Base-by-base conservation (phyloP, 1,139 yeast genomes). In the Protomyces macrosporus region DNA sequence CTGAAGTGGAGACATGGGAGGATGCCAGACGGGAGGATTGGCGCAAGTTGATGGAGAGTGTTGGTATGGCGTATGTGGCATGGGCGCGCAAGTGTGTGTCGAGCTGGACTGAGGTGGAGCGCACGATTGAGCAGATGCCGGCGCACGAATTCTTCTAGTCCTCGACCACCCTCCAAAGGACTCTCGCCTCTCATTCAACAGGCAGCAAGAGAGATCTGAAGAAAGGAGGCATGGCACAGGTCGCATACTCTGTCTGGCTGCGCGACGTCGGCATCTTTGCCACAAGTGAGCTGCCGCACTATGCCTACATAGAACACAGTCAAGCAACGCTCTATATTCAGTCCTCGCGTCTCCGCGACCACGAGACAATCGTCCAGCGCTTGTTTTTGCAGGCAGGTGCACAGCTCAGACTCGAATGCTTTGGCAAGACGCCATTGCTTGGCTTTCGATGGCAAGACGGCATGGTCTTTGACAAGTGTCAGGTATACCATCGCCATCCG, bases 21-120 rank as follows among this genome's bases (percentile, higher is more conserved):
- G 65, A 66, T 37, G 72, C 75, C 32, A 79, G 77, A 66, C 79
- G 78, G 64, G 75, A 75, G 14, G 82, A 80, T 63, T 72, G 80
- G 63, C 75, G 77, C 60, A 76, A 77, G 65, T 84, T 84, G 69
- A 78, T 85, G 73, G 73, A 83, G 37, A 53, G 55, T 59, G 56
- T 57, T 7, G 81, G 85, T 65, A 76, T 82, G 53, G 81, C 83
- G 65, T 80, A 87, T 55, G 76, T 84, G 45, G 84, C 81, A 65
- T 87, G 91, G 90, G 88, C 89, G 3, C 80, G 79, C 70, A 84
- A 84, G 75, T 86, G 86, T 71, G 75, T 84, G 59, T 90, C 86
- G 69, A 79, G 83, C 60, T 87, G 93, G 93, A 85, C 84, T 70
- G 90, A 86, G 67, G 84, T 87, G 10, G 79, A 78, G 60, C 69